phyloP scores from a whole-genome alignment of 257 asterid genomes.

The Echites panduratus region DNA sequence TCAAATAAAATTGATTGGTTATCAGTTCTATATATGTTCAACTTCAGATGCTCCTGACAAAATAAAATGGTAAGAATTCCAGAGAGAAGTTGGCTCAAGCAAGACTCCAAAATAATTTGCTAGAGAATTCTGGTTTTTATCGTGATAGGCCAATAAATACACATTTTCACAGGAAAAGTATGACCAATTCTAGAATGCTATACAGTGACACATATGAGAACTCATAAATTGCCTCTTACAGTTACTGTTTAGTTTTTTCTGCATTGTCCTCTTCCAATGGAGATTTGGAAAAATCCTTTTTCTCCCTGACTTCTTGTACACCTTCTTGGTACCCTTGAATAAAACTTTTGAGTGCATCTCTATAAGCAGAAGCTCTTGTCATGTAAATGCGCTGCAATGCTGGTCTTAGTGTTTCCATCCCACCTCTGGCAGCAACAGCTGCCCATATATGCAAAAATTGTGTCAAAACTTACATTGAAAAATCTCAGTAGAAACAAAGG shows the following conservation, averaged over 20 bases:
- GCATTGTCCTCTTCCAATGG: slow-evolving; percentile 28
- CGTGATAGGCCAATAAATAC: no score
- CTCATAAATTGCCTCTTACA: background rate
- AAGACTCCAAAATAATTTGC: background rate
- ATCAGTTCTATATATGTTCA: background rate
- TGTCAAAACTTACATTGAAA: slow-evolving; percentile 7
- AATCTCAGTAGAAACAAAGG: background rate
- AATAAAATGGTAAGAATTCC: background rate
- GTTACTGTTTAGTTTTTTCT: slow-evolving; percentile 20
- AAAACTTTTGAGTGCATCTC: slow-evolving; percentile 81
- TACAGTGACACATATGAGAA: background rate
- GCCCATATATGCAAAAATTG: background rate
- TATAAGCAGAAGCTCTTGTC: slow-evolving; percentile 87
- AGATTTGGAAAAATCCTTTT: slow-evolving; percentile 37
- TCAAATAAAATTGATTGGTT: background rate
- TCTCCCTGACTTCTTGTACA: slow-evolving; percentile 69
- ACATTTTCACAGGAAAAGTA: slow-evolving; percentile 2
- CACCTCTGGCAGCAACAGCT: slow-evolving; percentile 95
- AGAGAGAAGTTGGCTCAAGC: background rate
- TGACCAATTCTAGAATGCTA: background rate
- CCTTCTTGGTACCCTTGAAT: slow-evolving; percentile 97
- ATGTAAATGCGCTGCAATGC: slow-evolving; percentile 87
- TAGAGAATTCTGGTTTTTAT: background rate
- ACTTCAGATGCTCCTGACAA: background rate
- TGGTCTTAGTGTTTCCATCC: slow-evolving; percentile 82